Conservation (phyloP, 2,329 filamentous ascomycete species). For the Cyphellophora europaea region DNA sequence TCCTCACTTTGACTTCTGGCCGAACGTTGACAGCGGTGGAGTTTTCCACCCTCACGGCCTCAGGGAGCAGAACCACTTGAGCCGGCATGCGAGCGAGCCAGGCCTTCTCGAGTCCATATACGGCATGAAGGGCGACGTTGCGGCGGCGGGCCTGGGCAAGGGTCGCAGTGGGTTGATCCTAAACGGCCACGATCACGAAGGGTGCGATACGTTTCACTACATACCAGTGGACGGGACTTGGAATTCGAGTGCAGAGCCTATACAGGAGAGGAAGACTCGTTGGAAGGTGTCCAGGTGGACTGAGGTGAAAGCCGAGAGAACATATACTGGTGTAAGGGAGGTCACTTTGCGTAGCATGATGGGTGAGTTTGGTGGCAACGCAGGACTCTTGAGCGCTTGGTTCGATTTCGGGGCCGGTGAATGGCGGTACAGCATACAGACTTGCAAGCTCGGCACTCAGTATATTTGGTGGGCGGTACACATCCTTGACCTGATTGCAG, state of each 20-base stretch:
- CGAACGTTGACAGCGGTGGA: slow-evolving; percentile 40
- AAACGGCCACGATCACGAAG: slow-evolving; percentile 91
- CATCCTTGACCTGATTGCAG: slow-evolving; percentile 52
- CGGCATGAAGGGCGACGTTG: slow-evolving; percentile 58
- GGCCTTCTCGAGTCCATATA: slow-evolving; percentile 79
- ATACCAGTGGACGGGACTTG: slow-evolving; percentile 27
- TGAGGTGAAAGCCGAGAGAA: slow-evolving; percentile 3
- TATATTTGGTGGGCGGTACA: slow-evolving; percentile 93
- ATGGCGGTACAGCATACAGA: slow-evolving; percentile 74
- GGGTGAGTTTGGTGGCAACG: slow-evolving; percentile 90
- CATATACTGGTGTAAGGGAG: slow-evolving; percentile 61
- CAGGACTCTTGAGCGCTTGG: slow-evolving; percentile 80
- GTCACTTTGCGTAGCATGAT: slow-evolving; percentile 97
- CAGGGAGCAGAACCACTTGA: slow-evolving; percentile 86
- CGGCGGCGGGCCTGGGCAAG: slow-evolving; percentile 50
- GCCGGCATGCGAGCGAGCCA: slow-evolving; percentile 54
- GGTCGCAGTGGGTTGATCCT: slow-evolving; percentile 71
- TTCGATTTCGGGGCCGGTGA: slow-evolving; percentile 64
- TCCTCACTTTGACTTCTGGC: slow-evolving; percentile 74
- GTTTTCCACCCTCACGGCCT: slow-evolving; percentile 39
- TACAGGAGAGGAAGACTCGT: slow-evolving; percentile 19
- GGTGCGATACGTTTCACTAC: slow-evolving; percentile 83
- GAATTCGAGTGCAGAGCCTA: slow-evolving; percentile 1
- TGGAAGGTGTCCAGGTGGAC: slow-evolving; percentile 6
- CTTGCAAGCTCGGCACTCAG: slow-evolving; percentile 73